These are phyloP conservation scores for Colletotrichum ledebouriae DNA, from an alignment of 2,329 filamentous ascomycete genomes.

Conservation along the genomic window DNA sequence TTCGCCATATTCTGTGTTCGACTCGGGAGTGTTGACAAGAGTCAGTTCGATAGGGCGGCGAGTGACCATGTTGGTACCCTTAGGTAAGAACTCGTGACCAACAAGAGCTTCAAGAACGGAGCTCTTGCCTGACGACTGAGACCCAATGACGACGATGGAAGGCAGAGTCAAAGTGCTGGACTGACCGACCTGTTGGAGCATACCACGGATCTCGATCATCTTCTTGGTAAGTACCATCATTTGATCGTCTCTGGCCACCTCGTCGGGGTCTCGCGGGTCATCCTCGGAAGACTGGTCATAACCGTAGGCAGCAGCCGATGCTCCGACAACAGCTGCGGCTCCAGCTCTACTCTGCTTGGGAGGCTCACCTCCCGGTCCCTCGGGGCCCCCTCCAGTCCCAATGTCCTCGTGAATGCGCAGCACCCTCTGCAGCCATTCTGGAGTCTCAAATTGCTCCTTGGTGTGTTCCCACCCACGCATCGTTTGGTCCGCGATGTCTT, in stretches of 20 bases:
- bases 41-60: constrained; percentile 95
- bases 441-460: constrained; percentile 78
- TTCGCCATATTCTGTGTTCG: constrained; percentile 91
- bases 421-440: constrained; percentile 84
- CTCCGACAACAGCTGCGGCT: constrained; percentile 75
- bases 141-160: constrained; percentile 99
- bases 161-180: constrained; percentile 89
- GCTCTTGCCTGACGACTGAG: constrained; percentile 97
- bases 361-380: constrained; percentile 64
- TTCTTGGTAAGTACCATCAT: constrained; percentile 99
- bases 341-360: constrained; percentile 72
- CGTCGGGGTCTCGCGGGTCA: constrained; percentile 70
- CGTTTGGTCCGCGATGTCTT: constrained; percentile 83
- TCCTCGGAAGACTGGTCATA: constrained; percentile 79
- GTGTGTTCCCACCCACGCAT: constrained; percentile 85
- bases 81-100: constrained; percentile 96
- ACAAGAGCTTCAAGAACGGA: constrained; percentile 97
- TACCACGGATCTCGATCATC: constrained; percentile 98
- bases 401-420: constrained; percentile 73
- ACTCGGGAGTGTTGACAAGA: constrained; percentile 92
- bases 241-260: constrained; percentile 88
- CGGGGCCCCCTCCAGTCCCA: constrained; percentile 63
- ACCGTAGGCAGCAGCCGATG: constrained; percentile 83
- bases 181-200: constrained; percentile 92
- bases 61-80: constrained; percentile 99